Base-by-base conservation (phyloP, 495 filamentous ascomycete genomes). In the Cladorrhinum samala region DNA sequence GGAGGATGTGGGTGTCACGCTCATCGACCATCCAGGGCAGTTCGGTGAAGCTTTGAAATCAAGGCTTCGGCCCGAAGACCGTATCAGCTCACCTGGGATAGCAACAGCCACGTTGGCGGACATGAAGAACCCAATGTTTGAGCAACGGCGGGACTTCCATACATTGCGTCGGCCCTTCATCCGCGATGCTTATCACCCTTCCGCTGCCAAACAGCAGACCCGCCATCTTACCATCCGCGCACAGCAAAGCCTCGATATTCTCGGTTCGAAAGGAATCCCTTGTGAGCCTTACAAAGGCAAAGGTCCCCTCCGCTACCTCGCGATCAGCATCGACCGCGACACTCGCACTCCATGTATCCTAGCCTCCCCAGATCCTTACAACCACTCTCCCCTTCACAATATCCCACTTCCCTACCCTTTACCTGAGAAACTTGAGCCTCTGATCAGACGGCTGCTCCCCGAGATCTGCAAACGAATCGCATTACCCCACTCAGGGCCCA, bases 11-110 rank as follows among this genome's bases (percentile, higher is more conserved):
- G 88, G 88, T 5, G 86, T 81, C 0, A 81, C 81, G 1, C 84
- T 94, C 68, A 85, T 91, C 8, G 81, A 87, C 53, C 89, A 95
- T 63, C 90, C 89, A 0, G 82, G 85, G 48, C 81, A 89, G 50
- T 91, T 95, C 58, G 90, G 90, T 0, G 73, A 78, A 14, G 80
- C 78, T 0, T 84, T 95, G 75, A 84, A 82, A 64, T 68, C 68
- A 9, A 62, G 65, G 47, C 44, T 75, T n/a, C 50, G 49, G 11
- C 54, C n/a, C n/a, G n/a, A n/a, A n/a, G n/a, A n/a, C n/a, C n/a
- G n/a, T n/a, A n/a, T n/a, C n/a, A n/a, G n/a, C n/a, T n/a, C n/a
- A n/a, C n/a, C n/a, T n/a, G n/a, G n/a, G n/a, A n/a, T n/a, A n/a
- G n/a, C n/a, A n/a, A n/a, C n/a, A n/a, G n/a, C n/a, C n/a, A n/a